A percentile compares a stretch with the other conserved stretches of the same genome.
Conservation (phyloP, 1,284 basidiomycete genomes). For the Boletus smithii region DNA sequence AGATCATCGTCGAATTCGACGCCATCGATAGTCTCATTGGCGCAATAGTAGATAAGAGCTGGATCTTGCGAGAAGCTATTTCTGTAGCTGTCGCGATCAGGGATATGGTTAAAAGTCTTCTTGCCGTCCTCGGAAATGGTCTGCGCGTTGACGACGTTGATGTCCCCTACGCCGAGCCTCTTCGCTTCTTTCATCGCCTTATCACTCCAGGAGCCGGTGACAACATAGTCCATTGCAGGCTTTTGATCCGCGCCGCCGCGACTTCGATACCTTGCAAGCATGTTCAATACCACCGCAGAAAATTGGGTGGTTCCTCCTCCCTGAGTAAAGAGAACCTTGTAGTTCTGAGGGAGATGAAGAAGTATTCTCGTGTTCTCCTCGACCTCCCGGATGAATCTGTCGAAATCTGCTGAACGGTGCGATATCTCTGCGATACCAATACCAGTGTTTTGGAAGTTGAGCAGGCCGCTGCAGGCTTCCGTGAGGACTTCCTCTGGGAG, state of each 20-base stretch:
- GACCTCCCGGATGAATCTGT: conserved; percentile 63
- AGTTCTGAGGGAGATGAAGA: conserved; percentile 79
- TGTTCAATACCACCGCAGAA: conserved; percentile 84
- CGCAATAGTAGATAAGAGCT: conserved; percentile 96
- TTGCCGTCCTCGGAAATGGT: conserved; percentile 54
- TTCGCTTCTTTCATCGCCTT: conserved; percentile 82
- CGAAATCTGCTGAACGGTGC: conserved; percentile 89
- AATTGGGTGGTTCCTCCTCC: conserved; percentile 91
- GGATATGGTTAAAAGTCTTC: conserved; percentile 79
- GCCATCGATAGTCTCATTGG: conserved; percentile 98
- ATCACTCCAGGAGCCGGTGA: conserved; percentile 90
- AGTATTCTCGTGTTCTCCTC: conserved; percentile 71
- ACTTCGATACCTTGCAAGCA: conserved; percentile 76
- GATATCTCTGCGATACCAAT: conserved; percentile 94
- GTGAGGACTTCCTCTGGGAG: conserved; percentile 80
- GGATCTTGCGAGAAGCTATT: conserved; percentile 80
- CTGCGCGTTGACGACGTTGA: conserved; percentile 71
- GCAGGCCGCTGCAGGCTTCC: conserved; percentile 73
- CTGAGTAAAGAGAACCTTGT: conserved; percentile 87
- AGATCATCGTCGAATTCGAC: conserved; percentile 78
- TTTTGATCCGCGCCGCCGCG: conserved; percentile 59
- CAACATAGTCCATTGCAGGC: conserved; percentile 76
- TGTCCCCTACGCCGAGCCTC: conserved; percentile 54
- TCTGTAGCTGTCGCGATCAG: conserved; percentile 66
- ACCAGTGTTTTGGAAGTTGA: conserved; percentile 86